phyloP scores from a whole-genome alignment of 108 stramenopile genomes.

The Schizochytrium sp. region DNA sequence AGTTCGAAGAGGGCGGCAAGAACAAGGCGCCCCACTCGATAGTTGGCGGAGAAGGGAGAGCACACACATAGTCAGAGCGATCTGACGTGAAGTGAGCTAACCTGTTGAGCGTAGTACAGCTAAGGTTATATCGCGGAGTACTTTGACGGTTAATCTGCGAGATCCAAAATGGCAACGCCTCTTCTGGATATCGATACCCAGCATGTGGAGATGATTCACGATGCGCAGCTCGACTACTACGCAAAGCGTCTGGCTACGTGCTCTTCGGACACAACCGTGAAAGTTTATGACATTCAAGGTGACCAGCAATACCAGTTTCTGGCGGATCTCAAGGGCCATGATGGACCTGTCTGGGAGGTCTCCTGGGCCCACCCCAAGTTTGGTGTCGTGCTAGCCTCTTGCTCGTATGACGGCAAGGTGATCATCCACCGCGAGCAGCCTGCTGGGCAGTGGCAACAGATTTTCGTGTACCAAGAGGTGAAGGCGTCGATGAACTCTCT shows the following conservation, averaged over 20 bases:
- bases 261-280: constrained; percentile 89
- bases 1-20: no score
- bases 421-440: constrained; percentile 86
- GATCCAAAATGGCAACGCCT: constrained; percentile 39
- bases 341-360: constrained; percentile 93
- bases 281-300: constrained; percentile 88
- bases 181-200: constrained; percentile 82
- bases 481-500: constrained; percentile 83
- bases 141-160: no score
- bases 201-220: constrained; percentile 95
- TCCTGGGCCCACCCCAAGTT: constrained; percentile 95
- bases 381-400: constrained; percentile 86
- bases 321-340: constrained; percentile 73
- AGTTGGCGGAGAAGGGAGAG: no score
- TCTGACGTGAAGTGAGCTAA: no score
- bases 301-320: constrained; percentile 72
- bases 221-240: constrained; percentile 93
- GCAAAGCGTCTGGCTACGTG: constrained; percentile 91
- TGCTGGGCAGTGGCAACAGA: constrained; percentile 83
- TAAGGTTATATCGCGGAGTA: no score
- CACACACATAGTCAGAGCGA: no score
- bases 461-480: constrained; percentile 79
- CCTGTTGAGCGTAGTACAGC: no score
- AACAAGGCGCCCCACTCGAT: no score
- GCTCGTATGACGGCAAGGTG: constrained; percentile 88